Evolutionary conservation across 2,329 filamentous ascomycete species (phyloP), one percentile per base, ranked within the genome.

Genomic region (Didymellaceae sp.): DNA sequence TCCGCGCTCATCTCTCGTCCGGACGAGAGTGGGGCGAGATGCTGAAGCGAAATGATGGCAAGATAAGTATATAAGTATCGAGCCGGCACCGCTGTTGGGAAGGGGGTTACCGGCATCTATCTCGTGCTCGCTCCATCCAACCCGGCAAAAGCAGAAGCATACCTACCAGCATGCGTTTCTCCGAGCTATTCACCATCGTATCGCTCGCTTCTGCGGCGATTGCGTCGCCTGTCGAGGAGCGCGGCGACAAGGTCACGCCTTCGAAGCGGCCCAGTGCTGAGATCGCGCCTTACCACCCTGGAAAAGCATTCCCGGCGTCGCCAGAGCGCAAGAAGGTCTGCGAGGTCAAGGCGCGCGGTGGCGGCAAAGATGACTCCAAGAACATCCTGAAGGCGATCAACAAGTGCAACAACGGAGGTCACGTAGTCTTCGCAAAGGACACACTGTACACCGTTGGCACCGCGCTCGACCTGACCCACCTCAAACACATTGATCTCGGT

Each of bases 401-500:
- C 34, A 62, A 77, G 49, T 88, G 85, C 70, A 88, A 87, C 61
- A 72, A 84, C 52, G 85, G 85, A 9, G 86, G 86, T 6, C 82
- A 81, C 10, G 80, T 87, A 5, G 75, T 87, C 2, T 82, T 88
- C 37, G 75, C 79, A 3, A 73, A 75, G 14, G 80, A 82, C 22
- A 74, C 77, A 49, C 77, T 75, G 4, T 89, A 88, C 64, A 82
- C 78, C 1, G 80, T 89, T 53, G 85, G 80, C 11, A 87, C 83
- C 0, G 83, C 86, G 0, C 66, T 89, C 25, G 83, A 89, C 59
- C 70, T 89, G 58, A 87, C 83, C 0, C 87, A 86, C 66, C 73
- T 89, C 14, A 76, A 83, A 33, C 75, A 82, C 56, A 78, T 89
- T 22, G 86, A 90, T 66, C 72, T 88, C 4, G 80, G 82, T 75